These are phyloP conservation scores for Phytophthora lateralis DNA, from an alignment of 352 stramenopile species.

Conservation along the genomic window DNA sequence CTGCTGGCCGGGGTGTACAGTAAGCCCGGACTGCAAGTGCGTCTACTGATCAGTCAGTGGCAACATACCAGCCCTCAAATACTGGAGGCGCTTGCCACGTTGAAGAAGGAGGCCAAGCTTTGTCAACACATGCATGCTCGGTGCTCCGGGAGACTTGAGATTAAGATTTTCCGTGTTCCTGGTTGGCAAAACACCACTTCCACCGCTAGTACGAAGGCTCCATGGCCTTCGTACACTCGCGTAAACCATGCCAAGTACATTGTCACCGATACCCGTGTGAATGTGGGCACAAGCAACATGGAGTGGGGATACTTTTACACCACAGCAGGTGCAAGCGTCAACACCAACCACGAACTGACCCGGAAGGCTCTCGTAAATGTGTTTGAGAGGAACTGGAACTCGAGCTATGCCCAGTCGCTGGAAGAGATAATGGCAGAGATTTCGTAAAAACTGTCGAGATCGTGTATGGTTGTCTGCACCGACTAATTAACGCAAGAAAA, in stretches of 20 bases:
- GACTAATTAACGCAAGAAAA: conserved; percentile 16
- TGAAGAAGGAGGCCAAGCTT: conserved; percentile 55
- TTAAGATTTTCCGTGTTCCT: conserved; percentile 76
- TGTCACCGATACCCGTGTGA: conserved; percentile 77
- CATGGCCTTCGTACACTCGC: conserved; percentile 71
- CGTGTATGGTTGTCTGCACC: not conserved
- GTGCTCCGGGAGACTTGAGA: conserved; percentile 64
- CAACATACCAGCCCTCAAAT: conserved; percentile 68
- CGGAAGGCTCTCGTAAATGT: conserved; percentile 57
- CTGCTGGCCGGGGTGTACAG: conserved; percentile 62
- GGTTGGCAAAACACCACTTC: conserved; percentile 75
- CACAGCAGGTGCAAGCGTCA: conserved; percentile 75
- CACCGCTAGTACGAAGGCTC: conserved; percentile 23
- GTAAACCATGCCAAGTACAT: conserved; percentile 90
- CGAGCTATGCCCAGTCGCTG: conserved; percentile 56
- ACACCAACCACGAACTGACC: conserved; percentile 71
- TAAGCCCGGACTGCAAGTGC: conserved; percentile 53
- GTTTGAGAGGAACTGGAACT: conserved; percentile 84
- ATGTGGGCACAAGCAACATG: conserved; percentile 89
- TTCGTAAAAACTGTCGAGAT: not conserved
- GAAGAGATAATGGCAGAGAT: conserved; percentile 12
- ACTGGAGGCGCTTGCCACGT: conserved; percentile 46
- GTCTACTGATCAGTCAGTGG: conserved; percentile 82
- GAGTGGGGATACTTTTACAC: conserved; percentile 90
- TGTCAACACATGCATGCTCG: conserved; percentile 43